Conservation (phyloP, 2,329 filamentous ascomycete species). For the Graphilbum fragrans region DNA sequence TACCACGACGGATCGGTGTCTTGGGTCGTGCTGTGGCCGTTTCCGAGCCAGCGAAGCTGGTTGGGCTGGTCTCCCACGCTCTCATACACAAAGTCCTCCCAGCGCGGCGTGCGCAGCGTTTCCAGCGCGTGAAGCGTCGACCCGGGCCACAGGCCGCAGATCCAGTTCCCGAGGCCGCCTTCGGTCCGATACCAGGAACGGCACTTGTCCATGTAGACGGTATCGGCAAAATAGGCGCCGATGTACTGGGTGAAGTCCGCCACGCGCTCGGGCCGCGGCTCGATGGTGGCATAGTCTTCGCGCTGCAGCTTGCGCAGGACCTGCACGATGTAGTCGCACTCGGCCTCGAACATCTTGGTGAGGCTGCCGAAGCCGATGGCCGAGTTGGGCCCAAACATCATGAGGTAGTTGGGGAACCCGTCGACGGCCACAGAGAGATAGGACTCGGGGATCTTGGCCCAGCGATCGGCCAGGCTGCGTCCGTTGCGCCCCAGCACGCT, state of each 20-base stretch:
- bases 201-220: slow-evolving; percentile 35
- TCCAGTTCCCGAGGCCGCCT: slow-evolving; percentile 23
- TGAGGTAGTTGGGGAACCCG: slow-evolving; percentile 35
- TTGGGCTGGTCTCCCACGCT: slow-evolving; percentile 17
- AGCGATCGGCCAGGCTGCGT: slow-evolving; percentile 24
- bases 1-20: slow-evolving; percentile 26
- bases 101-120: slow-evolving; percentile 26
- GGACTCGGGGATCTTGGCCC: slow-evolving; percentile 23
- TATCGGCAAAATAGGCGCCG: slow-evolving; percentile 24
- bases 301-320: slow-evolving; percentile 34
- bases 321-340: slow-evolving; percentile 33
- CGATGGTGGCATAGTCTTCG: slow-evolving; percentile 31
- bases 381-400: slow-evolving; percentile 36
- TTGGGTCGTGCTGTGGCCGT: slow-evolving; percentile 25
- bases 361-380: slow-evolving; percentile 33
- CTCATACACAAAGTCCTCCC: slow-evolving; percentile 33
- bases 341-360: slow-evolving; percentile 32
- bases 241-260: slow-evolving; percentile 23
- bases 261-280: slow-evolving; percentile 28
- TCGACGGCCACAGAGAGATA: slow-evolving; percentile 34
- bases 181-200: slow-evolving; percentile 41
- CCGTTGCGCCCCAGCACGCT: slow-evolving; percentile 25
- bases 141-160: slow-evolving; percentile 32
- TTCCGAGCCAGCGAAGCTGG: slow-evolving; percentile 26
- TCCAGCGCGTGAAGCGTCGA: slow-evolving; percentile 30